Evolutionary conservation across 169 alveolate genomes (phyloP).

Genomic region (Babesia sp.): DNA sequence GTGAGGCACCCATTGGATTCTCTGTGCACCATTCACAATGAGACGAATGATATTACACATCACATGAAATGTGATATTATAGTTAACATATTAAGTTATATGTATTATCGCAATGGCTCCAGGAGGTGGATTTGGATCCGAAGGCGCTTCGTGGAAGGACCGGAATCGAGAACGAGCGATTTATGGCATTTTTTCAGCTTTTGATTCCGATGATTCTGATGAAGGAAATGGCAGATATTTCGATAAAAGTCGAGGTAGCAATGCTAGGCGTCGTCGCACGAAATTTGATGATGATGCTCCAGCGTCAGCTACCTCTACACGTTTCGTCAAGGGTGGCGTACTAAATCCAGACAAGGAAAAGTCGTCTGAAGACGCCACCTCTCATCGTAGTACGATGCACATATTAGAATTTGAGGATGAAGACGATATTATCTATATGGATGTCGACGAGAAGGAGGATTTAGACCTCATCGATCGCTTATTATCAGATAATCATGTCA

Average conservation of each 20-base stretch:
- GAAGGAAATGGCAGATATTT: neutral
- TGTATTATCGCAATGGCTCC: neutral
- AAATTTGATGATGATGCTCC: neutral
- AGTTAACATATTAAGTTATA: neutral
- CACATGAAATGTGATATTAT: too few relatives aligned
- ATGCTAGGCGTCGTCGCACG: neutral
- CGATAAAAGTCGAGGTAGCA: neutral
- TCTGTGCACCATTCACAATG: too few relatives aligned
- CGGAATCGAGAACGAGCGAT: neutral
- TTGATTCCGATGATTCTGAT: conserved; percentile 32
- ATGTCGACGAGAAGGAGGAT: neutral
- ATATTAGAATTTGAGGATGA: neutral
- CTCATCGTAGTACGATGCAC: neutral
- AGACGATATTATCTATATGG: neutral
- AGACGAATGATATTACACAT: too few relatives aligned
- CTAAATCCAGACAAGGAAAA: neutral
- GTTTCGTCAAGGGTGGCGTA: conserved; percentile 23
- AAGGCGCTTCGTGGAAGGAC: neutral
- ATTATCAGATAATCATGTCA: neutral
- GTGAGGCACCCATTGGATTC: too few relatives aligned
- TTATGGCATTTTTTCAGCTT: conserved; percentile 42
- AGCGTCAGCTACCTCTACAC: neutral
- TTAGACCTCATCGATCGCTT: conserved; percentile 12
- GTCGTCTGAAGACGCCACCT: neutral
- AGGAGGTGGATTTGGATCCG: neutral